phyloP scores from a whole-genome alignment of 2,329 filamentous ascomycete species.

The Calonectria fujianensis region DNA sequence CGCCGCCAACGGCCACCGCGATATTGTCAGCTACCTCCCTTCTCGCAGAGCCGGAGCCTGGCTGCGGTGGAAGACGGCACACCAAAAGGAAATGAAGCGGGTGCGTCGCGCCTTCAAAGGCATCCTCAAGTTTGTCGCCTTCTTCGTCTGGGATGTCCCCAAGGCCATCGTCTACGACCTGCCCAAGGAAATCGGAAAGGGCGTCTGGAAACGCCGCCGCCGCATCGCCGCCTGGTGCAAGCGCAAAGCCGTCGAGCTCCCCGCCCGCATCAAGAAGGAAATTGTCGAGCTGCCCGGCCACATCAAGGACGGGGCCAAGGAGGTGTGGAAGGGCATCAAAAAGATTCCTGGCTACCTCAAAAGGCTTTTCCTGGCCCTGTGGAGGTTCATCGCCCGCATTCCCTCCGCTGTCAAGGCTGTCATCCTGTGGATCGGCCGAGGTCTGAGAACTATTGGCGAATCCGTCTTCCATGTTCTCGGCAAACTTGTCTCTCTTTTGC shows the following conservation, averaged over 20 bases:
- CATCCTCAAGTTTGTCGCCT: constrained; percentile 51
- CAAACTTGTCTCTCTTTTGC: constrained; percentile 58
- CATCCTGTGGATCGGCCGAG: constrained; percentile 56
- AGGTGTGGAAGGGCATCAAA: constrained; percentile 49
- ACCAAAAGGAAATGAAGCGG: constrained; percentile 55
- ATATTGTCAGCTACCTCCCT: constrained; percentile 66
- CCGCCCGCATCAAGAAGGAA: constrained; percentile 50
- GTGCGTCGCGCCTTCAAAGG: constrained; percentile 48
- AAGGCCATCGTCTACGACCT: constrained; percentile 55
- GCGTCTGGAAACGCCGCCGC: constrained; percentile 53
- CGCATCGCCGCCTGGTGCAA: constrained; percentile 57
- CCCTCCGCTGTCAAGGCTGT: constrained; percentile 54
- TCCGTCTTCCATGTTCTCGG: constrained; percentile 53
- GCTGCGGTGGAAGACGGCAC: constrained; percentile 60
- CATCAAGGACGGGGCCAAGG: constrained; percentile 37
- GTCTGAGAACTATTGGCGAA: constrained; percentile 52
- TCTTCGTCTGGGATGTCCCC: constrained; percentile 58
- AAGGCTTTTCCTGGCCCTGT: constrained; percentile 33
- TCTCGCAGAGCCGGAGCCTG: constrained; percentile 61
- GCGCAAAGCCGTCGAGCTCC: constrained; percentile 53
- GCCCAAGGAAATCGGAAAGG: constrained; percentile 47
- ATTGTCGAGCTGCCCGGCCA: constrained; percentile 44
- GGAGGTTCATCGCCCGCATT: constrained; percentile 48
- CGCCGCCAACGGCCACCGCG: constrained; percentile 62
- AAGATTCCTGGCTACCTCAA: constrained; percentile 42